Conservation (phyloP, 441 rosid genomes). For the Aleurites moluccanus region DNA sequence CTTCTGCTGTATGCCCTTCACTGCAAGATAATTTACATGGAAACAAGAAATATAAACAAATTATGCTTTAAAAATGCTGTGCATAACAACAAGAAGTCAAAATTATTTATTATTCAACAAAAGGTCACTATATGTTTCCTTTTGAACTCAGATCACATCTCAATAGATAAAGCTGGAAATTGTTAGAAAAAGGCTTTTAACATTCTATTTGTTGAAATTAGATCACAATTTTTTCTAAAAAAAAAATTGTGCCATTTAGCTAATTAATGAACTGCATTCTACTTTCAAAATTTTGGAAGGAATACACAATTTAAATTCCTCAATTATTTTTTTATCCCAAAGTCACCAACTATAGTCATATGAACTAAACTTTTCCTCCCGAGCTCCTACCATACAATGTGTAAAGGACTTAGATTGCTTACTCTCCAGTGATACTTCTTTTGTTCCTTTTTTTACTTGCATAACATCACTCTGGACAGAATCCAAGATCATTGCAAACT, state of each 20-base stretch:
- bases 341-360: not conserved
- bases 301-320: not conserved
- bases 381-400: constrained; percentile 11
- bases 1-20: constrained; percentile 73
- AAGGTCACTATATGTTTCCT: not conserved
- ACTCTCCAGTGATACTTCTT: constrained; percentile 71
- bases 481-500: constrained; percentile 74
- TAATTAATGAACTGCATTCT: not conserved
- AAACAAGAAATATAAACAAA: constrained; percentile 2
- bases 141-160: not conserved
- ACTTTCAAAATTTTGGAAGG: not conserved
- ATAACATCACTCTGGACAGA: constrained; percentile 81
- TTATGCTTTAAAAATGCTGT: not conserved
- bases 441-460: constrained; percentile 81
- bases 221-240: not conserved
- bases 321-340: not conserved
- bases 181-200: not conserved
- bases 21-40: constrained; percentile 44
- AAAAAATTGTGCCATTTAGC: not conserved
- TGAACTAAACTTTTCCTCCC: not conserved
- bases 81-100: too few relatives aligned
- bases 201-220: not conserved
- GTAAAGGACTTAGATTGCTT: constrained; percentile 33
- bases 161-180: not conserved
- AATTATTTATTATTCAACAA: not conserved